Conservation (phyloP, 2,329 filamentous ascomycete species). For the Scolecobasidium constrictum region DNA sequence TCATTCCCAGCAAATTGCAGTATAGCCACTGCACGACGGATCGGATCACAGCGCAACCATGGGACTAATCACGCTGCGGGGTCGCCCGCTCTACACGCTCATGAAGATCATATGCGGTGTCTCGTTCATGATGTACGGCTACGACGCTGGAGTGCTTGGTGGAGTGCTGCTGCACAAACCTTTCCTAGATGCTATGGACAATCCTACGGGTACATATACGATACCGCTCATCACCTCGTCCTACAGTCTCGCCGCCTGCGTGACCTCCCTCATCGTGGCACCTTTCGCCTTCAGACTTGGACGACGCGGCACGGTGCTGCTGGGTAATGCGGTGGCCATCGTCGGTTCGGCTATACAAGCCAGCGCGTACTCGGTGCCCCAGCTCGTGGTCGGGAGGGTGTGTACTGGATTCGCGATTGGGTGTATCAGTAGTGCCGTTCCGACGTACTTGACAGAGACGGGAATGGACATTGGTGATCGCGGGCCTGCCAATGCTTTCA, state of each 20-base stretch:
- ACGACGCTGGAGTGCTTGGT: constrained; percentile 15
- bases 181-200: constrained; percentile 13
- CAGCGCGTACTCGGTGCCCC: constrained; percentile 1
- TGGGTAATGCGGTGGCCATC: constrained; percentile 4
- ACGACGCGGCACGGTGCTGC: constrained; percentile 2
- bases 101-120: constrained; percentile 7
- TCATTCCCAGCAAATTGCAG: too few relatives aligned
- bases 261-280: background rate
- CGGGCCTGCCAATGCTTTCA: constrained; percentile 5
- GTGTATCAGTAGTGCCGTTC: constrained; percentile 6
- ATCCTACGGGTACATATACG: constrained; percentile 11
- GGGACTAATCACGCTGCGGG: constrained; percentile 1
- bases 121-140: constrained; percentile 9
- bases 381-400: constrained; percentile 6
- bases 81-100: constrained; percentile 1
- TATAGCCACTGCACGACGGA: too few relatives aligned
- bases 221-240: constrained; percentile 14
- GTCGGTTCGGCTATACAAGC: constrained; percentile 2
- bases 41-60: too few relatives aligned
- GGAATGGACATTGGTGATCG: constrained; percentile 6
- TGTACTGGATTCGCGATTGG: constrained; percentile 6
- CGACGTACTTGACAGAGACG: constrained; percentile 6
- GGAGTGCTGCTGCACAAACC: constrained; percentile 14
- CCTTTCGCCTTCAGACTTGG: constrained; percentile 5
- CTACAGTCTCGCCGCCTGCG: constrained; percentile 12